Base-by-base conservation (phyloP, 495 filamentous ascomycete genomes). In the Trichocladium uniseriatum region DNA sequence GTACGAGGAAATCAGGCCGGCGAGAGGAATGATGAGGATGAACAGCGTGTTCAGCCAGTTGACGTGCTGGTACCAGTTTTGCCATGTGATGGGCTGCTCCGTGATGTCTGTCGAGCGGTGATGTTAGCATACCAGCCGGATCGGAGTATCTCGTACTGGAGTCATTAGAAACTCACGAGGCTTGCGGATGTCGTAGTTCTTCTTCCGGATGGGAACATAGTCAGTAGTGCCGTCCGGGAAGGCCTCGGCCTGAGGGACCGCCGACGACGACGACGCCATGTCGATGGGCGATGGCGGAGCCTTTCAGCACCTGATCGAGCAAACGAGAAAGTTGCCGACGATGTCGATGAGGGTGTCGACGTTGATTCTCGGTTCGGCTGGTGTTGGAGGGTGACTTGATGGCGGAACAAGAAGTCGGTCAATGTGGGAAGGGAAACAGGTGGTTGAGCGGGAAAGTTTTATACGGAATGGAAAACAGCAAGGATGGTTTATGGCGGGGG, bases 1-100 rank as follows among this genome's bases (percentile, higher is more conserved):
- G 66, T 85, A 78, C 20, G 92, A 78, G 48, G 78, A 77, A 57
- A 94, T 68, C 60, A 82, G 72, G 44, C 94, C 94, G 47, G 79
- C 69, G 13, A 92, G 35, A 1, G 92, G 92, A 37, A 97, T 79
- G 53, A 84, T 76, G 61, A 96, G 71, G 67, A 99, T 95, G 67
- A 97, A 74, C 58, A 74, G 76, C 38, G 90, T 84, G 64, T 95
- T 91, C 22, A 94, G 70, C 89, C 92, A 96, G 76, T 97, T 90
- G 77, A 97, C 80, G 61, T 97, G 94, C 66, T 94, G 47, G 48
- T 87, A 59, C 89, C 89, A 96, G 73, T 99, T 99, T 53, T 74
- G 60, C 65, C 75, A 76, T 44, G 87, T 95, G 49, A 97, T 82
- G 40, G 84, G 80, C 57, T 73, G 62, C 22, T 79, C 75, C 35